Evolutionary conservation across 2,329 filamentous ascomycete species (phyloP).

Genomic region (Chaetoscypha palmicola): DNA sequence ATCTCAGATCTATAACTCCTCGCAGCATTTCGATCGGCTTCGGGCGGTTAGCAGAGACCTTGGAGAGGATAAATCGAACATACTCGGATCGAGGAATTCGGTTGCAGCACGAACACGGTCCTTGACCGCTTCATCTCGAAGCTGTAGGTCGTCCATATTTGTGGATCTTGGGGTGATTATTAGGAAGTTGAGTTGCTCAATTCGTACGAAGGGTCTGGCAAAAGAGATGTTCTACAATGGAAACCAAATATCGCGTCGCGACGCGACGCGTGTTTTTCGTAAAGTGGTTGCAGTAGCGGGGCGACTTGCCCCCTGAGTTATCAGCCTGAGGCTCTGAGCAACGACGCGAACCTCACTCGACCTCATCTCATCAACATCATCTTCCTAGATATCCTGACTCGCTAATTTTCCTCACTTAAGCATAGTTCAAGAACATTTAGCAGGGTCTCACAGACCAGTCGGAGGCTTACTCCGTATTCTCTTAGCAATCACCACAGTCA

Average conservation of each 20-base stretch:
- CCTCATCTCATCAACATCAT: too few relatives aligned
- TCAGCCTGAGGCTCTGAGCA: too few relatives aligned
- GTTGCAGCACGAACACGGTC: constrained; percentile 81
- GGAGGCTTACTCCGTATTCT: too few relatives aligned
- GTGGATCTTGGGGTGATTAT: background rate
- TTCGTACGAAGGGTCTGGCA: background rate
- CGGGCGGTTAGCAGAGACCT: constrained; percentile 25
- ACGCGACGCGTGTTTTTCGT: background rate
- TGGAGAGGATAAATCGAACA: constrained; percentile 29
- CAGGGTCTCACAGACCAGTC: too few relatives aligned
- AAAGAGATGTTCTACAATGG: background rate
- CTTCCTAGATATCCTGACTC: too few relatives aligned
- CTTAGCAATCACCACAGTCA: too few relatives aligned
- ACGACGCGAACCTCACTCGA: too few relatives aligned
- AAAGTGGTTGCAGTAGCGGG: background rate
- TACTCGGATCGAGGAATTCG: constrained; percentile 92
- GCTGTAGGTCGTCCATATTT: constrained; percentile 60
- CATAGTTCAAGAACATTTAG: too few relatives aligned
- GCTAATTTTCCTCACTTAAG: too few relatives aligned
- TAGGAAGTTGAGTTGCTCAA: background rate
- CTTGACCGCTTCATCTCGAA: constrained; percentile 76
- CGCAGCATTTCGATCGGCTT: constrained; percentile 20
- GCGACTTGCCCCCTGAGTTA: too few relatives aligned
- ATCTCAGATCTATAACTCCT: constrained; percentile 85
- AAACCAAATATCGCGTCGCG: background rate